Percentiles rank a stretch among this genome's conserved stretches.
Evolutionary conservation across 2,329 filamentous ascomycete genomes (phyloP).

Genomic region (Alternaria burnsii): DNA sequence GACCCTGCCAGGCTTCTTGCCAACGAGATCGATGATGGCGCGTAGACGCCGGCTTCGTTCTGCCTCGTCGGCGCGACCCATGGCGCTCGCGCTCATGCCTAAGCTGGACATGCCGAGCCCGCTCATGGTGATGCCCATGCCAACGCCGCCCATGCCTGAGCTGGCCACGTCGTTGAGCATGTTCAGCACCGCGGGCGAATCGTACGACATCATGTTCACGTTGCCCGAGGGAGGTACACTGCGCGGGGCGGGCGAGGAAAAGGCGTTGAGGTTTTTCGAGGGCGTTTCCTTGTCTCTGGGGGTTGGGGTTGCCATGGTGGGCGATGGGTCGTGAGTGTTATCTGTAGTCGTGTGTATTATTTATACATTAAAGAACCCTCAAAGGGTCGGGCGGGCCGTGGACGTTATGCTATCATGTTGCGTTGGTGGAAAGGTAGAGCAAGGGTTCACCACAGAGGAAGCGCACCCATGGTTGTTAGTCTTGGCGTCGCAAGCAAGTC

Average conservation of each 20-base stretch:
- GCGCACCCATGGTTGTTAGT: background rate
- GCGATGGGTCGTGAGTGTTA: background rate
- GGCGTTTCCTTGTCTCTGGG: constrained; percentile 45
- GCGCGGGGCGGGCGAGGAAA: constrained; percentile 54
- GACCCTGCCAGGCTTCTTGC: constrained; percentile 72
- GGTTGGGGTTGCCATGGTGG: constrained; percentile 50
- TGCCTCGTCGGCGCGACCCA: constrained; percentile 60
- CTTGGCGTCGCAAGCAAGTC: constrained; percentile 9
- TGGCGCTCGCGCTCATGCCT: constrained; percentile 48
- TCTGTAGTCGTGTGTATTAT: background rate
- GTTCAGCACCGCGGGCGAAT: constrained; percentile 55
- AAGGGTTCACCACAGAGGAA: constrained; percentile 1
- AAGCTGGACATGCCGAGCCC: constrained; percentile 54
- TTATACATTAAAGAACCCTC: background rate
- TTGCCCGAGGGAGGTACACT: constrained; percentile 53
- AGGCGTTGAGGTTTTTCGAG: constrained; percentile 48
- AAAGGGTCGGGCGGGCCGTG: background rate
- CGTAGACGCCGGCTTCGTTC: constrained; percentile 63
- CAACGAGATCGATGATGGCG: constrained; percentile 71
- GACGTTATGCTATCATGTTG: constrained; percentile 2
- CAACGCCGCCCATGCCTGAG: constrained; percentile 46
- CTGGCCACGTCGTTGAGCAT: constrained; percentile 50
- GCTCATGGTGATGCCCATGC: constrained; percentile 51
- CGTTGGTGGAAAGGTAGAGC: background rate
- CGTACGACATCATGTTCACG: constrained; percentile 50